phyloP scores from a whole-genome alignment of 2,329 filamentous ascomycete species.

The Beauveria rudraprayagi region DNA sequence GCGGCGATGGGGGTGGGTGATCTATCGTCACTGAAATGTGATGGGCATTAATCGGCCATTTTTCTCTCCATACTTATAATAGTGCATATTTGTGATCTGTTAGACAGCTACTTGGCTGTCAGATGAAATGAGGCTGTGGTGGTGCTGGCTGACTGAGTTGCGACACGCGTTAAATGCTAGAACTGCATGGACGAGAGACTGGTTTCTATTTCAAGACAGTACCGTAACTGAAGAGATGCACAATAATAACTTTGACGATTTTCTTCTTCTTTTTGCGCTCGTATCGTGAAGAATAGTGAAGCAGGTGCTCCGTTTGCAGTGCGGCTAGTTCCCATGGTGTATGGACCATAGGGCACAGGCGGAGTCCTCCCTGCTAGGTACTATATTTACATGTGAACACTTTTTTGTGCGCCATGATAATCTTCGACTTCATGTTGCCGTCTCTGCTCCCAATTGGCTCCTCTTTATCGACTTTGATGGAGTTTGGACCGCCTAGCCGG shows the following conservation, averaged over 20 bases:
- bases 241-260: background rate
- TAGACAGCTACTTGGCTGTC: background rate
- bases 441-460: background rate
- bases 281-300: background rate
- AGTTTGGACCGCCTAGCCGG: background rate
- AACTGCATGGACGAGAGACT: background rate
- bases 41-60: background rate
- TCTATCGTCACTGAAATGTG: background rate
- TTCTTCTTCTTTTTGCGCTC: background rate
- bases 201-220: background rate
- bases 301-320: background rate
- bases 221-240: background rate
- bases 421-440: background rate
- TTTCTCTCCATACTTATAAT: background rate
- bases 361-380: background rate
- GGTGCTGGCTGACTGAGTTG: background rate
- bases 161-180: background rate
- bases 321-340: too few relatives aligned
- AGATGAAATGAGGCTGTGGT: background rate
- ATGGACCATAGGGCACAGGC: too few relatives aligned
- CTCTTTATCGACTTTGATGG: too few relatives aligned
- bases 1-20: background rate
- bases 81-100: background rate
- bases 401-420: background rate
- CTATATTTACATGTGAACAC: background rate